Conservation (phyloP, 129 eudicot species). For the Silybum marianum region DNA sequence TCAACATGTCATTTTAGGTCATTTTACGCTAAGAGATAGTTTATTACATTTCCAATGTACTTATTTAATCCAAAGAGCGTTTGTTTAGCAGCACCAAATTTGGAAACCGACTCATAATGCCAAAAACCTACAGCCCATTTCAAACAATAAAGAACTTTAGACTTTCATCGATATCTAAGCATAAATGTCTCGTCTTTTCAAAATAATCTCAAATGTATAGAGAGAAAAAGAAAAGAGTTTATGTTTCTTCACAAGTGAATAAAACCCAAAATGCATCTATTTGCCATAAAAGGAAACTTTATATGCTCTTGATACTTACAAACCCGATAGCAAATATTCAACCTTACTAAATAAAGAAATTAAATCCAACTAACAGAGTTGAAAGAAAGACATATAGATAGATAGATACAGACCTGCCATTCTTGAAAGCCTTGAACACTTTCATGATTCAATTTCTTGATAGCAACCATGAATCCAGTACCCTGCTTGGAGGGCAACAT, state of each 20-base stretch:
- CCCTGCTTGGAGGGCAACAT: constrained; percentile 51
- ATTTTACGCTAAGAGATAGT: too few species aligned
- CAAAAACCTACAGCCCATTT: too few species aligned
- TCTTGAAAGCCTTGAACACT: constrained; percentile 81
- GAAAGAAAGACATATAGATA: background rate
- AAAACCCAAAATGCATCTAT: background rate
- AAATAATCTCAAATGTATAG: background rate
- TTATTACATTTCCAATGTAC: too few species aligned
- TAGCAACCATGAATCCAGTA: constrained; percentile 65
- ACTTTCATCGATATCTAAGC: too few species aligned
- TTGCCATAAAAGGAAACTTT: background rate
- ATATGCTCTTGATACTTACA: background rate
- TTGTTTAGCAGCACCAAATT: too few species aligned
- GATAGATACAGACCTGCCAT: constrained; percentile 64
- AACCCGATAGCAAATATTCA: background rate
- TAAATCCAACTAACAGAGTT: background rate
- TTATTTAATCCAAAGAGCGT: too few species aligned
- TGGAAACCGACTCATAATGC: too few species aligned
- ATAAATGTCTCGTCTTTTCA: too few species aligned
- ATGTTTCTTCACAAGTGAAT: background rate
- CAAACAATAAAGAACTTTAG: too few species aligned
- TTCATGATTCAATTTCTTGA: constrained; percentile 69
- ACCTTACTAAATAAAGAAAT: background rate
- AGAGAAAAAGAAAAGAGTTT: background rate
- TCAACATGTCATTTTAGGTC: too few species aligned